These are phyloP conservation scores for Starmerella stellata DNA, from an alignment of 805 yeast genomes.

Conservation along the genomic window DNA sequence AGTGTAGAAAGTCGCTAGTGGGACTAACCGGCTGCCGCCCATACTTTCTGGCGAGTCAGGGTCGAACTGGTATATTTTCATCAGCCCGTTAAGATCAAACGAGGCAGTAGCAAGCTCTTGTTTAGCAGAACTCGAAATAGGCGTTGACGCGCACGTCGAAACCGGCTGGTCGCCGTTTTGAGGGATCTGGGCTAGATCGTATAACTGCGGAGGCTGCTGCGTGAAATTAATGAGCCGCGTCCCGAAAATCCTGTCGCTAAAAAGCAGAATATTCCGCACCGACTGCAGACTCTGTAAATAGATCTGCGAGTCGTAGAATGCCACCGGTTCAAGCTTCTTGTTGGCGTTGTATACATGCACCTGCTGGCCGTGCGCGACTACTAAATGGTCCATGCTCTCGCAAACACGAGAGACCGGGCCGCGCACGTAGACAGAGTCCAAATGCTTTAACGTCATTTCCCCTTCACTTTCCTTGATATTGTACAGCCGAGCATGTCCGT, in stretches of 20 bases:
- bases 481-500: slow-evolving; percentile 56
- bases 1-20: slow-evolving; percentile 49
- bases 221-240: slow-evolving; percentile 76
- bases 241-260: slow-evolving; percentile 67
- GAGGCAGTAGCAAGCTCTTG: slow-evolving; percentile 48
- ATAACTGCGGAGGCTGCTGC: slow-evolving; percentile 83
- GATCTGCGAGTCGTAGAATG: slow-evolving; percentile 73
- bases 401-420: slow-evolving; percentile 70
- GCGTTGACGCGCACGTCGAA: slow-evolving; percentile 28
- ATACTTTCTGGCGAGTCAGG: slow-evolving; percentile 78
- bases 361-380: slow-evolving; percentile 76
- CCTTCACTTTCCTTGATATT: not conserved
- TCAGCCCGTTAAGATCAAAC: slow-evolving; percentile 46
- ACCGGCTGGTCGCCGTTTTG: slow-evolving; percentile 46
- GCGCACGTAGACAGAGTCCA: slow-evolving; percentile 41
- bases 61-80: slow-evolving; percentile 68
- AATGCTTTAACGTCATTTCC: slow-evolving; percentile 1
- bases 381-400: slow-evolving; percentile 66
- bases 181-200: slow-evolving; percentile 50
- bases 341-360: slow-evolving; percentile 62
- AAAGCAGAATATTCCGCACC: slow-evolving; percentile 59
- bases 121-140: slow-evolving; percentile 12
- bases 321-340: slow-evolving; percentile 77
- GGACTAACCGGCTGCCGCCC: slow-evolving; percentile 59
- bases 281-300: slow-evolving; percentile 64